Evolutionary conservation across 2,329 filamentous ascomycete genomes (phyloP).

Genomic region (Fusarium sp.): DNA sequence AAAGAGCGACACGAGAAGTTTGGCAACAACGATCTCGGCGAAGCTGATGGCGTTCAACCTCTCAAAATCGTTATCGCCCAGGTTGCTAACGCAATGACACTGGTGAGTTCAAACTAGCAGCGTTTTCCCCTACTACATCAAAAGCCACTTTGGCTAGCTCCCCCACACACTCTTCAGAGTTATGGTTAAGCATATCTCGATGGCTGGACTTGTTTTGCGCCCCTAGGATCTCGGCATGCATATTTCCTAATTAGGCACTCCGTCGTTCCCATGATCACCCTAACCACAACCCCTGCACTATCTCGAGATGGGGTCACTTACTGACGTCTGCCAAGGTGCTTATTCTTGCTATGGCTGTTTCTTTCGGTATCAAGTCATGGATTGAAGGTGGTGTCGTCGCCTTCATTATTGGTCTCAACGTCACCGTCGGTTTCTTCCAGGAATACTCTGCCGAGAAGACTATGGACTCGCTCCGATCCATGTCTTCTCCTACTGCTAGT

Average conservation of each 20-base stretch:
- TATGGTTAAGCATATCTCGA: slow-evolving; percentile 34
- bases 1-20: slow-evolving; percentile 63
- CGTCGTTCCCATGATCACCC: slow-evolving; percentile 57
- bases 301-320: slow-evolving; percentile 5
- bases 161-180: slow-evolving; percentile 22
- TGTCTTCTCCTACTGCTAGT: slow-evolving; percentile 60
- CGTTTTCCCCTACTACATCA: not conserved
- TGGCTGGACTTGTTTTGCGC: slow-evolving; percentile 49
- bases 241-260: slow-evolving; percentile 61
- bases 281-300: slow-evolving; percentile 17
- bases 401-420: slow-evolving; percentile 69
- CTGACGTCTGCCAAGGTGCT: slow-evolving; percentile 57
- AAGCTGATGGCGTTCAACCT: slow-evolving; percentile 63
- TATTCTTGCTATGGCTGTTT: slow-evolving; percentile 69
- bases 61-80: slow-evolving; percentile 72
- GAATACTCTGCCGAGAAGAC: slow-evolving; percentile 64
- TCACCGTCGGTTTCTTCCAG: slow-evolving; percentile 64
- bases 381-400: slow-evolving; percentile 72
- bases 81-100: slow-evolving; percentile 77
- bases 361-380: slow-evolving; percentile 69
- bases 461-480: slow-evolving; percentile 62
- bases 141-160: not conserved
- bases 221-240: slow-evolving; percentile 3
- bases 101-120: slow-evolving; percentile 59
- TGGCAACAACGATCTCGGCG: slow-evolving; percentile 70